These are phyloP conservation scores for Candida argentea DNA, from an alignment of 805 yeast species.

Conservation along the genomic window DNA sequence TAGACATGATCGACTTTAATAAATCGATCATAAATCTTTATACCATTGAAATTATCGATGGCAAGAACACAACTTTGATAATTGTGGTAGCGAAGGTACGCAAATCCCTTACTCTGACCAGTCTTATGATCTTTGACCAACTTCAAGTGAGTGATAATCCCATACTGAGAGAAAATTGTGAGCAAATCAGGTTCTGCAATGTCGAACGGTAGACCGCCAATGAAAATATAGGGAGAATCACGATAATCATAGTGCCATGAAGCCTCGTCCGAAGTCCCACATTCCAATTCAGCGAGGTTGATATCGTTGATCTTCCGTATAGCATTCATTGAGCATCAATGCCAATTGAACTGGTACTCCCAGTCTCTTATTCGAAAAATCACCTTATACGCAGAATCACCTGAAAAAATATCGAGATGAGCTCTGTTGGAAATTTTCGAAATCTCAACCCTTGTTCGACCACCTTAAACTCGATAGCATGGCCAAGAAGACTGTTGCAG, in stretches of 20 bases:
- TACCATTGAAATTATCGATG: slow-evolving; percentile 80
- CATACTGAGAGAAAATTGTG: slow-evolving; percentile 79
- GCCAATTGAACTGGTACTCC: too few relatives aligned
- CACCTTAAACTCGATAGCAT: slow-evolving; percentile 2
- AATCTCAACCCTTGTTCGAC: too few relatives aligned
- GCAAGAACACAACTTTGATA: slow-evolving; percentile 75
- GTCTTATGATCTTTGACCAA: slow-evolving; percentile 52
- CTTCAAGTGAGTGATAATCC: slow-evolving; percentile 70
- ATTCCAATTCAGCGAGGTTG: slow-evolving; percentile 59
- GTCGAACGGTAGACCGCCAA: slow-evolving; percentile 61
- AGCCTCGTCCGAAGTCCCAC: slow-evolving; percentile 45
- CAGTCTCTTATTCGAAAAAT: too few relatives aligned
- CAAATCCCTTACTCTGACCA: slow-evolving; percentile 66
- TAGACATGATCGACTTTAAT: slow-evolving; percentile 63
- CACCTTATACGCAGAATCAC: too few relatives aligned
- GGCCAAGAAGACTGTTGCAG: slow-evolving; percentile 2
- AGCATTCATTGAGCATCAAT: slow-evolving; percentile 25
- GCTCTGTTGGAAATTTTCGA: too few relatives aligned
- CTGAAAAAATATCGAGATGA: slow-evolving; percentile 1
- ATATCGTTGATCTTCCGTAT: slow-evolving; percentile 40
- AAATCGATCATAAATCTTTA: slow-evolving; percentile 37
- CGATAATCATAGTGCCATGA: slow-evolving; percentile 88
- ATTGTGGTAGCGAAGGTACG: slow-evolving; percentile 74
- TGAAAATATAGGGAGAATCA: slow-evolving; percentile 66
- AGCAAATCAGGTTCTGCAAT: slow-evolving; percentile 69